Evolutionary conservation across 129 eudicot genomes (phyloP), one percentile per base, ranked within the genome.

Genomic region (Rutidosis leptorrhynchoides): DNA sequence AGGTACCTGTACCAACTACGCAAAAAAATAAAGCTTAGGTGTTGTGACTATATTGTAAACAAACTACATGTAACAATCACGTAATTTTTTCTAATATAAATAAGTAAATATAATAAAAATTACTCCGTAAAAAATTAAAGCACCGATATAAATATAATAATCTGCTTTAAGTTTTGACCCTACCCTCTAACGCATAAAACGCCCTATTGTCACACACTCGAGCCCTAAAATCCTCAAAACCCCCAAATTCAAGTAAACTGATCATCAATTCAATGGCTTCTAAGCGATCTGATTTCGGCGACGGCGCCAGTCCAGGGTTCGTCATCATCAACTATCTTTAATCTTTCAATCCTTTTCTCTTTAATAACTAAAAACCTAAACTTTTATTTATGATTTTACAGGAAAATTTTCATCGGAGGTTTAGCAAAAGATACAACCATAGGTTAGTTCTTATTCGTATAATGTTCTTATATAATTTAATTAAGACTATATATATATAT

Each of bases 251-350:
- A 11, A 17, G n/a, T 16, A 26, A 71, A 16, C 21, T 23, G 17
- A 6, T 59, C 67, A 54, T 22, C 59, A 51, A 51, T 29, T 14
- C 74, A 77, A 91, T 91, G 98, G 90, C 77, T 64, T 88, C 96
- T 61, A 91, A 75, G 77, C 77, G 79, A 56, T 54, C 84, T 48
- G 90, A 88, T 51, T 88, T 63, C 7, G 95, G 96, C 56, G 90
- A 88, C 58, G 97, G 90, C 16, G 96, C 97, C 55, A 91, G 94
- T 72, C 98, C 98, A 0, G 98, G 98, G 98, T 91, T 28, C 71
- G 83, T 74, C 49, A 65, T 17, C 23, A 10, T 54, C 1, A 14
- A 1, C 45, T 29, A 42, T 20, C 35, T 27, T 28, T 6, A 5
- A 40, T 12, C 22, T 30, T 55, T 64, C 59, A 24, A n/a, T n/a